phyloP scores from a whole-genome alignment of 2,329 filamentous ascomycete species.

The Aspergillus ochraceus region DNA sequence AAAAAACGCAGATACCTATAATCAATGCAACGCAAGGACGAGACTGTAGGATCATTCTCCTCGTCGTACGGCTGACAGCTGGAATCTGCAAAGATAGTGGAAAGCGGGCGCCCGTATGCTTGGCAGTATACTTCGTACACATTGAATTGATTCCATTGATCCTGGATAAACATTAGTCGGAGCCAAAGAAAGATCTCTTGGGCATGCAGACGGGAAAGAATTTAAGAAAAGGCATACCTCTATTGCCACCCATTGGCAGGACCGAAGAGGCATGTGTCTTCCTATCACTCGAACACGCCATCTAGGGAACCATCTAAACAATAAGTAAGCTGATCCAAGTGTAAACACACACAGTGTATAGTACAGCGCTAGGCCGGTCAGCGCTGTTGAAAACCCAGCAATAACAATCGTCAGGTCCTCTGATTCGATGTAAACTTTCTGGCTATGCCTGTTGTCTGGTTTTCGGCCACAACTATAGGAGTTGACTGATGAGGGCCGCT shows the following conservation, averaged over 20 bases:
- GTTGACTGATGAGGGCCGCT: constrained; percentile 64
- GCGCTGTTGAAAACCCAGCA: constrained; percentile 82
- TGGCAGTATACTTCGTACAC: constrained; percentile 68
- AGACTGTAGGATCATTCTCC: constrained; percentile 72
- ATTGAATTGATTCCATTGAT: constrained; percentile 92
- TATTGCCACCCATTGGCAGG: constrained; percentile 88
- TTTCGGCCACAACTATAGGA: constrained; percentile 66
- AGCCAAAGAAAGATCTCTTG: background rate
- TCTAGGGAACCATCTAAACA: constrained; percentile 85
- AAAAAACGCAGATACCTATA: constrained; percentile 94
- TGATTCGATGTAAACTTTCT: constrained; percentile 90
- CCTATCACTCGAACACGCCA: constrained; percentile 81
- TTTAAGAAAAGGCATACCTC: constrained; percentile 57
- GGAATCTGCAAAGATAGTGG: constrained; percentile 55
- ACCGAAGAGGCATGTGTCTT: constrained; percentile 63
- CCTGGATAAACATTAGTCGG: constrained; percentile 51
- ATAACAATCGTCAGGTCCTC: constrained; percentile 94
- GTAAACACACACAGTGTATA: constrained; percentile 69
- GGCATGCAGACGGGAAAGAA: background rate
- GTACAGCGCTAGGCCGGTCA: constrained; percentile 68
- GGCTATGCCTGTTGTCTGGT: constrained; percentile 66
- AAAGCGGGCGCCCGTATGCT: constrained; percentile 62
- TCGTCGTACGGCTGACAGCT: constrained; percentile 63
- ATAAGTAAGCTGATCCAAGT: constrained; percentile 74
- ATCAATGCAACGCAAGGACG: constrained; percentile 73